Evolutionary conservation across 2,329 filamentous ascomycete genomes (phyloP), one percentile per base, ranked within the genome.

Genomic region (Colletotrichum godetiae): DNA sequence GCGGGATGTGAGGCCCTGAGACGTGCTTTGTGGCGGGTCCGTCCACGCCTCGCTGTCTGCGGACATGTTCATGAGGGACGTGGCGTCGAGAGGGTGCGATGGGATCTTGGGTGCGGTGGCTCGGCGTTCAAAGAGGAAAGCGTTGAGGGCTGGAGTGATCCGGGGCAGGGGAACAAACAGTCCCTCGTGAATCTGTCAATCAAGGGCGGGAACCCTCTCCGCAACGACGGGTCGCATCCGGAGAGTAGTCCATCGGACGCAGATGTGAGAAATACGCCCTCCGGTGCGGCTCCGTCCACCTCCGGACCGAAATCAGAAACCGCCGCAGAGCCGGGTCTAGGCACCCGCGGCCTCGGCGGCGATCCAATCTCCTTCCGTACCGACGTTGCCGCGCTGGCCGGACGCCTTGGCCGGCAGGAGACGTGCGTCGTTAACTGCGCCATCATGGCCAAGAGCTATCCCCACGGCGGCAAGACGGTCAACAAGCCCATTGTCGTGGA

Each of bases 401-500:
- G 84, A 3, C 80, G 86, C 35, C 79, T 83, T 76, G 84, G 86
- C 58, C 86, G 90, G 76, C 84, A 80, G 73, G 93, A 96, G 84
- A 97, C 94, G 1, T 95, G 92, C 79, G 84, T 97, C 66, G 88
- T 97, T 76, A 97, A 97, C 82, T 93, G 93, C 33, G 91, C 94
- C 24, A 91, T 95, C 74, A 89, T 93, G 86, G 91, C 90, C 56
- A 91, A 87, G 27, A 91, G 89, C 74, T 92, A 90, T 82, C 92
- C 92, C 62, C 91, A 93, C 75, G 87, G 86, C 1, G 90, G 90
- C 19, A 93, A 92, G 80, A 86, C 82, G 74, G 91, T 93, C 82
- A 91, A 95, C 81, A 94, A 95, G 79, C 92, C 94, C 24, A 92
- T 97, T 76, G 92, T 97, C n/a, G 91, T 97, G 13, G 94, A 97